phyloP scores from a whole-genome alignment of 768 basidiomycete genomes.

The Hygrophoropsis aurantiaca region DNA sequence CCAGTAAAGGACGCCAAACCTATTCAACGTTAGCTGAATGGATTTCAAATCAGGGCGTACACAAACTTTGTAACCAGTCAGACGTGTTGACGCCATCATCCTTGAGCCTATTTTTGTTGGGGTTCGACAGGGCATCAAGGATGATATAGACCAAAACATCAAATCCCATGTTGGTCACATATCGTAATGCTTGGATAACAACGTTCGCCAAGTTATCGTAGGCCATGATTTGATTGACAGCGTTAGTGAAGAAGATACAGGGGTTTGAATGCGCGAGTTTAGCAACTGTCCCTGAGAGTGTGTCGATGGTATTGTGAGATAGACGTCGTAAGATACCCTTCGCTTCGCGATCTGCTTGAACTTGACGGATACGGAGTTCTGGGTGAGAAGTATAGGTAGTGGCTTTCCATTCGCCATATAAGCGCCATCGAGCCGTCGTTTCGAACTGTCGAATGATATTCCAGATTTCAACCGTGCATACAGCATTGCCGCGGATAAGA shows the following conservation, averaged over 20 bases:
- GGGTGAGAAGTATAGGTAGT: slow-evolving; percentile 71
- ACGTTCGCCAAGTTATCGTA: slow-evolving; percentile 93
- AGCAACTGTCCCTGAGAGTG: slow-evolving; percentile 83
- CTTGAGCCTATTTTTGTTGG: slow-evolving; percentile 79
- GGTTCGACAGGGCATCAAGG: slow-evolving; percentile 84
- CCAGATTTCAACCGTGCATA: slow-evolving; percentile 93
- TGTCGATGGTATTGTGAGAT: slow-evolving; percentile 79
- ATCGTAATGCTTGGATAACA: slow-evolving; percentile 85
- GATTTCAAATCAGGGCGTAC: slow-evolving; percentile 1
- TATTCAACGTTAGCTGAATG: slow-evolving; percentile 32
- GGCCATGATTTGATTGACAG: slow-evolving; percentile 91
- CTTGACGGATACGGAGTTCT: slow-evolving; percentile 74
- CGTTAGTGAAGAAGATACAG: slow-evolving; percentile 84
- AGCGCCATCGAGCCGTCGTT: slow-evolving; percentile 76
- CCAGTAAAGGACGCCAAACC: slow-evolving; percentile 93
- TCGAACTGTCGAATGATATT: slow-evolving; percentile 80
- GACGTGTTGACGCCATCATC: slow-evolving; percentile 89
- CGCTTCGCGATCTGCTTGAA: slow-evolving; percentile 84
- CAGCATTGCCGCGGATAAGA: slow-evolving; percentile 81
- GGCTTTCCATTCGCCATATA: slow-evolving; percentile 96
- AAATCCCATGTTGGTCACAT: slow-evolving; percentile 90
- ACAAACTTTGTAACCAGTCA: slow-evolving; percentile 90
- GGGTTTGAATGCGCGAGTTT: slow-evolving; percentile 96
- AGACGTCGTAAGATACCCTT: slow-evolving; percentile 88
- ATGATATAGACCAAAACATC: slow-evolving; percentile 89